Evolutionary conservation across 2,329 filamentous ascomycete genomes (phyloP).

Genomic region (Sphaceloma murrayae): DNA sequence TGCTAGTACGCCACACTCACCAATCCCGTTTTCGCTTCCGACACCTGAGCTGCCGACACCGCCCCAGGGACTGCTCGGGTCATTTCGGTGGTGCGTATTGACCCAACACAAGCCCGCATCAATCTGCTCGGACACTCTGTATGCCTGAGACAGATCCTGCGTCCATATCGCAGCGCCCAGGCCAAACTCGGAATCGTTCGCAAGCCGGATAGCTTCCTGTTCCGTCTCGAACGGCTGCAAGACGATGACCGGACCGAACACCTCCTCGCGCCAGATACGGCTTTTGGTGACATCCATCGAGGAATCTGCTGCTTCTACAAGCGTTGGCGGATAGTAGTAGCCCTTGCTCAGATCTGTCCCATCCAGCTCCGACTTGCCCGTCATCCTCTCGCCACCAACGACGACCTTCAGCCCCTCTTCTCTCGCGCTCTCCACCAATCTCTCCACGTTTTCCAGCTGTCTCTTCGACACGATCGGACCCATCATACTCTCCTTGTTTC

Average conservation of each 20-base stretch:
- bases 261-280: slow-evolving; percentile 30
- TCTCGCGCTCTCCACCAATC: slow-evolving; percentile 15
- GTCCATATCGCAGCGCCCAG: slow-evolving; percentile 45
- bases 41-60: slow-evolving; percentile 54
- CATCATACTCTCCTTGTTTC: slow-evolving; percentile 55
- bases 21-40: slow-evolving; percentile 63
- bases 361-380: slow-evolving; percentile 4
- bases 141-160: slow-evolving; percentile 36
- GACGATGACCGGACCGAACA: slow-evolving; percentile 41
- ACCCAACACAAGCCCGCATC: slow-evolving; percentile 34
- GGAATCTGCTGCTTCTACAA: slow-evolving; percentile 21
- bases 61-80: slow-evolving; percentile 63
- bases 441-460: slow-evolving; percentile 12
- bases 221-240: slow-evolving; percentile 40
- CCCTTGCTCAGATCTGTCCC: slow-evolving; percentile 18
- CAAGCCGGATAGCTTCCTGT: slow-evolving; percentile 38
- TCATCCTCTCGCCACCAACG: slow-evolving; percentile 17
- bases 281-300: slow-evolving; percentile 15
- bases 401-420: slow-evolving; percentile 18
- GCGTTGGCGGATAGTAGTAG: slow-evolving; percentile 21
- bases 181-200: slow-evolving; percentile 44
- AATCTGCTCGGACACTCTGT: slow-evolving; percentile 31
- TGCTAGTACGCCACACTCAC: too few relatives aligned
- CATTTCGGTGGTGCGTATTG: slow-evolving; percentile 57
- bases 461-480: slow-evolving; percentile 49